phyloP scores from a whole-genome alignment of 2,329 filamentous ascomycete genomes.

The Verticillium nubilum region DNA sequence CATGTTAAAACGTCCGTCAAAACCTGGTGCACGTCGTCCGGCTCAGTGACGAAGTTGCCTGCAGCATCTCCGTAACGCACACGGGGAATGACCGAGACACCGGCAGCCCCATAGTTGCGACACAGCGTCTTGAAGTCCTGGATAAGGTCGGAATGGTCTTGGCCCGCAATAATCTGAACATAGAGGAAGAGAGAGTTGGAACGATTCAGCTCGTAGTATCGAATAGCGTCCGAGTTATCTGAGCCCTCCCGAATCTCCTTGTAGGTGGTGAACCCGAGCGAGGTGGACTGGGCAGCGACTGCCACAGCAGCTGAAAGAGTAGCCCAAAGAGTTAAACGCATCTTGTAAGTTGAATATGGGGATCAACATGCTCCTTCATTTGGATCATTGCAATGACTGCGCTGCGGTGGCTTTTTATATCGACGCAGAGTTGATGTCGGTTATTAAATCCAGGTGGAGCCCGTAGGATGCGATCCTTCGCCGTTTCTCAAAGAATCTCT shows the following conservation, averaged over 20 bases:
- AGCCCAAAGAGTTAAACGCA: not conserved
- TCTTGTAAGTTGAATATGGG: no score
- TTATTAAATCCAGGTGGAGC: not conserved
- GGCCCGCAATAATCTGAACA: conserved; percentile 11
- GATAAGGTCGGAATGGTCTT: conserved; percentile 6
- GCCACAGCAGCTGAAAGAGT: not conserved
- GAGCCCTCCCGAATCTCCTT: conserved; percentile 9
- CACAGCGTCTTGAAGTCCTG: conserved; percentile 10
- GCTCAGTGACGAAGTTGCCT: conserved; percentile 6
- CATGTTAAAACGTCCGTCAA: conserved; percentile 6
- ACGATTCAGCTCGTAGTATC: conserved; percentile 4
- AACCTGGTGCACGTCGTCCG: conserved; percentile 4
- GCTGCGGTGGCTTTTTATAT: no score
- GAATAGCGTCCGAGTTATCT: conserved; percentile 8
- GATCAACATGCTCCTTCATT: no score
- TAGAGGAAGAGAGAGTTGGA: conserved; percentile 12
- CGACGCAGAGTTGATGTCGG: not conserved
- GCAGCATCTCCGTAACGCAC: conserved; percentile 9
- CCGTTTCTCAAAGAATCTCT: not conserved
- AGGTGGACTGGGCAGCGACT: not conserved
- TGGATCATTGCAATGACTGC: no score
- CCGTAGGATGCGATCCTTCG: not conserved
- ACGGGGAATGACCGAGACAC: conserved; percentile 8
- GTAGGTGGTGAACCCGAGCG: conserved; percentile 11
- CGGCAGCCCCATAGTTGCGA: conserved; percentile 7